Percentiles rank a stretch among this genome's conserved stretches.
phyloP scores from a whole-genome alignment of 2,329 filamentous ascomycete genomes.

The Ceratocystis ficicola region DNA sequence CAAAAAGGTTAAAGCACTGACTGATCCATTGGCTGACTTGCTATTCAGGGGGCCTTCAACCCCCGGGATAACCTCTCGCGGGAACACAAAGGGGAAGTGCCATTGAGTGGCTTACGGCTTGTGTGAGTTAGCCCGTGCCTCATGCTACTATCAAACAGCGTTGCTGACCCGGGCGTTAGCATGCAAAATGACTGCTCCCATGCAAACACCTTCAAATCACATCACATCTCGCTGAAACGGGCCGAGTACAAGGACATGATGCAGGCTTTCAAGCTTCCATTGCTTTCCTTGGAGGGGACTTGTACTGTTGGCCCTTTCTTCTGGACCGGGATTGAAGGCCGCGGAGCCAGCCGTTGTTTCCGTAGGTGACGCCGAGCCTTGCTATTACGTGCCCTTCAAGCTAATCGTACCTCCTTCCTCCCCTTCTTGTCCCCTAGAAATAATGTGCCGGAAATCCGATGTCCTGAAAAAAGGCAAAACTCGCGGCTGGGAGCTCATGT shows the following conservation, averaged over 20 bases:
- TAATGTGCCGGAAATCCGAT: conserved; percentile 54
- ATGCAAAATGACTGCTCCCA: conserved; percentile 45
- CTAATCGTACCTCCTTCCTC: neutral
- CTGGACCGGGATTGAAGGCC: conserved; percentile 46
- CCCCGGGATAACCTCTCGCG: conserved; percentile 29
- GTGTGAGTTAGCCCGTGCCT: conserved; percentile 35
- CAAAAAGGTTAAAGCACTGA: neutral
- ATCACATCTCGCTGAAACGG: conserved; percentile 42
- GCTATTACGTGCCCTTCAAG: neutral
- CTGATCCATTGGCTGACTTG: neutral
- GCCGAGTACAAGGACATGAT: conserved; percentile 45
- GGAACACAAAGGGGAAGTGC: conserved; percentile 33
- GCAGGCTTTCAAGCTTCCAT: conserved; percentile 41
- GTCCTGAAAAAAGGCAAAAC: conserved; percentile 52
- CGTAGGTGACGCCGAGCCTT: conserved; percentile 32
- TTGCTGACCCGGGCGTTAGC: conserved; percentile 28
- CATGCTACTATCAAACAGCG: neutral
- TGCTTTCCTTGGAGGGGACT: conserved; percentile 45
- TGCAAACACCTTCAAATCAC: conserved; percentile 45
- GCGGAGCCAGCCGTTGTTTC: conserved; percentile 45
- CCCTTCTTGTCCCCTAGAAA: conserved; percentile 30
- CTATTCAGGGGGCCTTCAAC: conserved; percentile 42
- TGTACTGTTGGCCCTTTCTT: conserved; percentile 52
- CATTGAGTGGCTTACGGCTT: conserved; percentile 42
- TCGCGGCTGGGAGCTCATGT: conserved; percentile 52